Conservation (phyloP, 1,284 basidiomycete genomes). For the Apiotrichum gamsii region DNA sequence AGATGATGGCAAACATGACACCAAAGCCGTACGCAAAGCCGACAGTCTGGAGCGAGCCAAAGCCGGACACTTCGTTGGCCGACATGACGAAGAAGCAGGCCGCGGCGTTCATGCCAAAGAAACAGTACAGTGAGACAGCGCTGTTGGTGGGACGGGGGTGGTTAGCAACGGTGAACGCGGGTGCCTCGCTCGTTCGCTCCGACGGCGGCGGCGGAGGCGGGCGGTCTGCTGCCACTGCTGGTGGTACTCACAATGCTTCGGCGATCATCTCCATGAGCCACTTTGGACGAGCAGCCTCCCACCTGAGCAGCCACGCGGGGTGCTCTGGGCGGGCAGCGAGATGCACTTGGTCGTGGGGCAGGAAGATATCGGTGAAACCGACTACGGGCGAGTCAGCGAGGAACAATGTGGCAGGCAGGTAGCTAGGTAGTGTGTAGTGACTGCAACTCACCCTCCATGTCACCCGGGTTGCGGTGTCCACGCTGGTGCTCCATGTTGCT, state of each 20-base stretch:
- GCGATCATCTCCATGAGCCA: slow-evolving; percentile 10
- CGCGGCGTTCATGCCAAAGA: slow-evolving; percentile 12
- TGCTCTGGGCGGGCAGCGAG: slow-evolving; percentile 1
- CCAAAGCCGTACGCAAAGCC: slow-evolving; percentile 8
- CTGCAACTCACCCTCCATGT: slow-evolving; percentile 9
- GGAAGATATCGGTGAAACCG: slow-evolving; percentile 13
- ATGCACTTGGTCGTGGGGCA: slow-evolving; percentile 3
- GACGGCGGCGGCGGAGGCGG: no score
- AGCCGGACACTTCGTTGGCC: not conserved
- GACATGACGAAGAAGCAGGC: not conserved
- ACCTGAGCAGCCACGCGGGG: slow-evolving; percentile 5
- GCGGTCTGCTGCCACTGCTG: no score
- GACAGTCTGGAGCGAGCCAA: slow-evolving; percentile 6
- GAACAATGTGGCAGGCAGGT: no score
- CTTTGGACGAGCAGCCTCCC: slow-evolving; percentile 10
- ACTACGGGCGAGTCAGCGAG: slow-evolving; percentile 1
- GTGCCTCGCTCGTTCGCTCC: no score
- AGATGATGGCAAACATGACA: slow-evolving; percentile 11
- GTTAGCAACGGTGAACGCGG: no score
- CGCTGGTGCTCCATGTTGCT: slow-evolving; percentile 2
- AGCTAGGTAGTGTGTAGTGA: not conserved
- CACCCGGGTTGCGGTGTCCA: slow-evolving; percentile 6
- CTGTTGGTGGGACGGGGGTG: no score
- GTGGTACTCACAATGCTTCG: slow-evolving; percentile 8
- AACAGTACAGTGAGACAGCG: slow-evolving; percentile 12